These are phyloP conservation scores for Ganoderma leucocontextum DNA, from an alignment of 1,284 basidiomycete genomes.

Conservation along the genomic window DNA sequence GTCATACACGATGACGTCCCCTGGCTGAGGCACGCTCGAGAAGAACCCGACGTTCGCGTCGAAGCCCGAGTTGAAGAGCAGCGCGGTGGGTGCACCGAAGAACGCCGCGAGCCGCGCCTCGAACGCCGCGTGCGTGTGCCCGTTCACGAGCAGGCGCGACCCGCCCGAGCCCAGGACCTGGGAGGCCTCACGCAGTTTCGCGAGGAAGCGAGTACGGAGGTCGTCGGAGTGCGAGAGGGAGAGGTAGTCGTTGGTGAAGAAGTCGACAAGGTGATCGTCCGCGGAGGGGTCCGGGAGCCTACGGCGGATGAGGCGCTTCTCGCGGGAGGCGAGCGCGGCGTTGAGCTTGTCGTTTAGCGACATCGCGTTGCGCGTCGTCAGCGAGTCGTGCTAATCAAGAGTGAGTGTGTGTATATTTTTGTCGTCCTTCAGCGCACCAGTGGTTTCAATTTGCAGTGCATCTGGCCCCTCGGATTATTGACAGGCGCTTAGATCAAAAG, in stretches of 20 bases:
- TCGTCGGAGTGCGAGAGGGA: slow-evolving; percentile 73
- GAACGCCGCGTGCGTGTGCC: slow-evolving; percentile 69
- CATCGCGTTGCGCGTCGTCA: slow-evolving; percentile 3
- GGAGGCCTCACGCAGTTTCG: slow-evolving; percentile 57
- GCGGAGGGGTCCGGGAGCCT: slow-evolving; percentile 60
- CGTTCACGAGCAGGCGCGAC: slow-evolving; percentile 89
- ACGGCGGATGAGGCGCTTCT: slow-evolving; percentile 68
- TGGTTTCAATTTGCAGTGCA: neutral
- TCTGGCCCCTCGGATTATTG: neutral
- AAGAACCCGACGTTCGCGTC: slow-evolving; percentile 95
- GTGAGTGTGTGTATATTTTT: no score
- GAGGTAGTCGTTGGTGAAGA: slow-evolving; percentile 95
- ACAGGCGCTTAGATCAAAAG: neutral
- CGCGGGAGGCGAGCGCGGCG: slow-evolving; percentile 67
- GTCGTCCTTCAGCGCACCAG: neutral
- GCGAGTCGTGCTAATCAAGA: neutral
- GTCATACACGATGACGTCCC: slow-evolving; percentile 87
- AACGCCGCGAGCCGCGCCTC: slow-evolving; percentile 74
- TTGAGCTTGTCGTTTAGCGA: slow-evolving; percentile 50
- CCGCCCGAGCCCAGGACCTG: slow-evolving; percentile 90
- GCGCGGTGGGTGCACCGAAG: slow-evolving; percentile 71
- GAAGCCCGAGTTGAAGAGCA: slow-evolving; percentile 95
- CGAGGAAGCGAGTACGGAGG: slow-evolving; percentile 69
- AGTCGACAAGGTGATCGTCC: slow-evolving; percentile 63
- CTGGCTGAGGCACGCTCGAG: slow-evolving; percentile 79